Percentiles rank a stretch among this genome's conserved stretches.
Conservation (phyloP, 768 basidiomycete species). For the Tylopilus sp. region DNA sequence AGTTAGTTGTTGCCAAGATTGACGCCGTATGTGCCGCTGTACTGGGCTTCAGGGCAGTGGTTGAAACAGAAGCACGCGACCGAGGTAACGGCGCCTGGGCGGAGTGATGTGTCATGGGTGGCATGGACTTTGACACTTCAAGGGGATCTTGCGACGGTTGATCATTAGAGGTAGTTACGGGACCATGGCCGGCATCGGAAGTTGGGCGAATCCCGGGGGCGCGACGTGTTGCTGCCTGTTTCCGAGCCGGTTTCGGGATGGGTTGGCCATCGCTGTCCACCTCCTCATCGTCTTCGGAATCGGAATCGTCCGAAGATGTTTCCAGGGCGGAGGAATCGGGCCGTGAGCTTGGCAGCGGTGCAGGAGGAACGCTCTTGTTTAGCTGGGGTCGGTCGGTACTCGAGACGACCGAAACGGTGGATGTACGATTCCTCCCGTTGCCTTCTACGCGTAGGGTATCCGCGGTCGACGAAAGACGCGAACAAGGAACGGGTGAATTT, state of each 20-base stretch:
- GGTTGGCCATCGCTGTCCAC: conserved; percentile 34
- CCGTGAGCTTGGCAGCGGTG: conserved; percentile 10
- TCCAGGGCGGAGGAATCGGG: conserved; percentile 16
- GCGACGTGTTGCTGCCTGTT: conserved; percentile 34
- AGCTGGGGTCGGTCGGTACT: conserved; percentile 11
- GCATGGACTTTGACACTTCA: conserved; percentile 15
- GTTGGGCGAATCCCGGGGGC: conserved; percentile 2
- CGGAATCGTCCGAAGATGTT: conserved; percentile 35
- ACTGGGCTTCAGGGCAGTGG: conserved; percentile 53
- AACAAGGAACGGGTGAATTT: conserved; percentile 56
- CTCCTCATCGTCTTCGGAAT: conserved; percentile 34
- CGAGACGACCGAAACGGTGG: conserved; percentile 26
- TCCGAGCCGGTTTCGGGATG: conserved; percentile 32
- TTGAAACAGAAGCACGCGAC: conserved; percentile 52
- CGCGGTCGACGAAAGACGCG: conserved; percentile 37
- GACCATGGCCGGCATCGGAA: conserved; percentile 21
- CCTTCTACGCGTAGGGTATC: conserved; percentile 30
- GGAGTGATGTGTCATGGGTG: conserved; percentile 27
- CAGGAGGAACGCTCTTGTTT: conserved; percentile 6
- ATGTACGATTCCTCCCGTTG: conserved; percentile 26
- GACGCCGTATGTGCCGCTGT: conserved; percentile 52
- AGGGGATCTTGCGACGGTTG: conserved; percentile 8
- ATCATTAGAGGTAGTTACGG: background rate
- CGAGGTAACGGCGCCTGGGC: conserved; percentile 20
- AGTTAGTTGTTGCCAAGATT: conserved; percentile 32